Percentiles rank a stretch among this genome's conserved stretches.
Evolutionary conservation across 2,329 filamentous ascomycete species (phyloP).

Genomic region (Tolypocladium cylindrosporum): DNA sequence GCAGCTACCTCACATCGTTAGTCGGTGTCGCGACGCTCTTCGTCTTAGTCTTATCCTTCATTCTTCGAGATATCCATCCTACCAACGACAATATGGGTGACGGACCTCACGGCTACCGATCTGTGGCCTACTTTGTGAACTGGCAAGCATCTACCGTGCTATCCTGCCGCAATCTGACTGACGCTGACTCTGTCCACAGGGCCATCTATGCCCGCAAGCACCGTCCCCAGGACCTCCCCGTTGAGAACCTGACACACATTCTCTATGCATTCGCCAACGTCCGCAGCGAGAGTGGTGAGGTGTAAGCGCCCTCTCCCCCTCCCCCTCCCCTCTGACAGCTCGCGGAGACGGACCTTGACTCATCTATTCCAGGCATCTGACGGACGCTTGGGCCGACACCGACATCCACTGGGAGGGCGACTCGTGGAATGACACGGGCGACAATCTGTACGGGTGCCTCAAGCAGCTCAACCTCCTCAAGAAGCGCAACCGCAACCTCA

Average conservation of each 20-base stretch:
- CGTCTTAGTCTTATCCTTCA: not conserved
- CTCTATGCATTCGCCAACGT: slow-evolving; percentile 90
- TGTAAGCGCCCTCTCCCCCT: slow-evolving; percentile 31
- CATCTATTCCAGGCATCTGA: slow-evolving; percentile 31
- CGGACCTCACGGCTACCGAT: slow-evolving; percentile 40
- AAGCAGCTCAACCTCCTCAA: slow-evolving; percentile 87
- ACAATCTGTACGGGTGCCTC: slow-evolving; percentile 78
- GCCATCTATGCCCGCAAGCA: slow-evolving; percentile 82
- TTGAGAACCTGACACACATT: slow-evolving; percentile 74
- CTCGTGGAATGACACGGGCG: slow-evolving; percentile 61
- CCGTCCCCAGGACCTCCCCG: slow-evolving; percentile 74
- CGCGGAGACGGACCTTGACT: not conserved
- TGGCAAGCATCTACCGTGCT: slow-evolving; percentile 31
- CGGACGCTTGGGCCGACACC: slow-evolving; percentile 54
- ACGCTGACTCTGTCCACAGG: slow-evolving; percentile 26
- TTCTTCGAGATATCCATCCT: not conserved
- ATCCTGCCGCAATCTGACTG: slow-evolving; percentile 1
- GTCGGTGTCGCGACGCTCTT: not conserved
- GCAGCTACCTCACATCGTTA: not conserved
- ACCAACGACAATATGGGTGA: slow-evolving; percentile 2
- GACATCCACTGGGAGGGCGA: slow-evolving; percentile 67
- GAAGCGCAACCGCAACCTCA: slow-evolving; percentile 69
- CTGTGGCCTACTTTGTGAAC: slow-evolving; percentile 67
- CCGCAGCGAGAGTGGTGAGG: slow-evolving; percentile 67
- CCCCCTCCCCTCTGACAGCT: not conserved